Evolutionary conservation across 768 basidiomycete genomes (phyloP).

Genomic region (Pluteus cervinus): DNA sequence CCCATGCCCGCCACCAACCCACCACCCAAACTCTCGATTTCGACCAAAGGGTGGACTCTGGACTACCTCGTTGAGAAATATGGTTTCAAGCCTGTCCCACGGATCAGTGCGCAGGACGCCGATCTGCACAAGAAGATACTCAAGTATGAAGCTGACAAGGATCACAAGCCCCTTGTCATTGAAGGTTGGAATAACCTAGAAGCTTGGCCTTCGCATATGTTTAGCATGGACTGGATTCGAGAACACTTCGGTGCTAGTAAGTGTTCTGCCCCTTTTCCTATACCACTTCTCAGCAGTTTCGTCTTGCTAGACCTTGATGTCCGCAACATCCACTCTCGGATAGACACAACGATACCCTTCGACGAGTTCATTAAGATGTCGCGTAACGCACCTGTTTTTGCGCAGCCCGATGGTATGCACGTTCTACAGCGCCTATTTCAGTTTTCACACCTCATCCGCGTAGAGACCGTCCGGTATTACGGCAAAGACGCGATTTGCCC

Average conservation of each 20-base stretch:
- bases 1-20: constrained; percentile 4
- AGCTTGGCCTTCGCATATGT: constrained; percentile 49
- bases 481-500: constrained; percentile 79
- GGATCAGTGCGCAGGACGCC: constrained; percentile 23
- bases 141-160: constrained; percentile 33
- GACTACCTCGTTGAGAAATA: constrained; percentile 26
- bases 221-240: constrained; percentile 51
- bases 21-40: constrained; percentile 14
- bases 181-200: constrained; percentile 49
- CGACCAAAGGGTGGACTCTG: constrained; percentile 49
- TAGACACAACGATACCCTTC: constrained; percentile 47
- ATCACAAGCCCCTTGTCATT: constrained; percentile 60
- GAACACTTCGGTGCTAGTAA: constrained; percentile 23
- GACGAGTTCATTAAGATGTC: constrained; percentile 46
- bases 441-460: constrained; percentile 2
- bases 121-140: constrained; percentile 18
- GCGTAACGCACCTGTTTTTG: constrained; percentile 27
- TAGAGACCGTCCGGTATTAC: constrained; percentile 61
- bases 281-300: background rate
- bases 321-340: constrained; percentile 56
- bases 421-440: constrained; percentile 1
- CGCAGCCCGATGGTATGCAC: constrained; percentile 29
- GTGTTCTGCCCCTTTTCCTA: constrained; percentile 4
- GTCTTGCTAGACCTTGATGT: constrained; percentile 44
- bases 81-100: constrained; percentile 25